phyloP scores from a whole-genome alignment of 768 basidiomycete genomes.

The Suillus clintonianus region DNA sequence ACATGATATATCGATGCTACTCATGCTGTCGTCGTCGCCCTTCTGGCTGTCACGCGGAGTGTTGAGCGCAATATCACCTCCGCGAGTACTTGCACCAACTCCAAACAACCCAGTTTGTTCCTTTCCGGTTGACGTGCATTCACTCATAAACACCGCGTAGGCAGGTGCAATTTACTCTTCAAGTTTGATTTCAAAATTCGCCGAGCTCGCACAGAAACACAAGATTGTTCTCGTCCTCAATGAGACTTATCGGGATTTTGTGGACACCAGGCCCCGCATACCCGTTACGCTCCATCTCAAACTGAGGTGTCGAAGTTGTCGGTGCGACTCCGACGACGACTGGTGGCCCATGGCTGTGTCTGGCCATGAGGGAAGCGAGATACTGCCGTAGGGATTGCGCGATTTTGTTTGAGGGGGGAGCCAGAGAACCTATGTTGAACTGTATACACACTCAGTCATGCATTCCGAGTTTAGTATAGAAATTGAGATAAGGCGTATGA shows the following conservation, averaged over 20 bases:
- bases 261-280: slow-evolving; percentile 53
- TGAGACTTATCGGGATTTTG: slow-evolving; percentile 87
- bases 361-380: too few relatives aligned
- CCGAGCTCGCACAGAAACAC: slow-evolving; percentile 52
- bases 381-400: too few relatives aligned
- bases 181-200: slow-evolving; percentile 57
- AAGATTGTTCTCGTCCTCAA: slow-evolving; percentile 73
- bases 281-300: slow-evolving; percentile 44
- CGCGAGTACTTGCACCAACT: slow-evolving; percentile 44
- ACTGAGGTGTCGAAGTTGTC: neutral
- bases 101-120: slow-evolving; percentile 72
- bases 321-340: too few relatives aligned
- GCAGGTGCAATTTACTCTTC: slow-evolving; percentile 73
- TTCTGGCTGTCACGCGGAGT: slow-evolving; percentile 44
- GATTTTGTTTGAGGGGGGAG: too few relatives aligned
- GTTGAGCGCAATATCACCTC: slow-evolving; percentile 46
- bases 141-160: slow-evolving; percentile 25
- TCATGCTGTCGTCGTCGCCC: neutral
- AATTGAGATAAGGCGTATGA: too few relatives aligned
- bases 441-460: too few relatives aligned
- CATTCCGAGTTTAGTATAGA: too few relatives aligned
- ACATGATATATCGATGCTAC: neutral
- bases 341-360: too few relatives aligned
- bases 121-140: neutral
- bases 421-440: too few relatives aligned